Percentiles rank a stretch among this genome's conserved stretches.
phyloP scores from a whole-genome alignment of 345 rosid genomes.

The Salix purpurea region DNA sequence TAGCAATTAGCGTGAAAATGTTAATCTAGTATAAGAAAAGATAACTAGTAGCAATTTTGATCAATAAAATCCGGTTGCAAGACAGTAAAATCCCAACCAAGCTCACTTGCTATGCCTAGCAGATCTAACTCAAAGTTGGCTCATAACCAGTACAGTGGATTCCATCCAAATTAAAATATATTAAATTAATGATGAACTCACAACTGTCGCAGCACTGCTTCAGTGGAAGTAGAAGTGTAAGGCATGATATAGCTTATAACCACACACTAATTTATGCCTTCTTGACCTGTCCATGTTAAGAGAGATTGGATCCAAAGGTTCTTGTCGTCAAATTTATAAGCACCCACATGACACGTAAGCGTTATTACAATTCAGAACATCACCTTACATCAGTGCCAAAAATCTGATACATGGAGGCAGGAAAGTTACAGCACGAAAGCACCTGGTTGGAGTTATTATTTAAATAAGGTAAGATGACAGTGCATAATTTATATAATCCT shows the following conservation, averaged over 20 bases:
- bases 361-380: conserved; percentile 32
- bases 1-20: no score
- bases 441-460: conserved; percentile 34
- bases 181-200: background rate
- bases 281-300: background rate
- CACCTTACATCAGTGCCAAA: conserved; percentile 31
- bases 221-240: background rate
- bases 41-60: no score
- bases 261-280: background rate
- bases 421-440: background rate
- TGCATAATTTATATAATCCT: background rate
- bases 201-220: background rate
- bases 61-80: background rate
- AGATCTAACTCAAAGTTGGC: background rate
- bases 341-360: conserved; percentile 11
- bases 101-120: background rate
- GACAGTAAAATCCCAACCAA: background rate
- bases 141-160: background rate
- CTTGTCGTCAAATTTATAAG: conserved; percentile 8
- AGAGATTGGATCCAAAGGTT: background rate
- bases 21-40: no score
- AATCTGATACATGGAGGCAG: background rate
- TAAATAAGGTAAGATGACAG: conserved; percentile 30
- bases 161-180: background rate
- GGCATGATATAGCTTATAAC: background rate